A percentile compares a stretch with the other conserved stretches of the same genome.
These are phyloP conservation scores for Cystobasidium ongulense DNA, from an alignment of 768 basidiomycete genomes.

Conservation along the genomic window DNA sequence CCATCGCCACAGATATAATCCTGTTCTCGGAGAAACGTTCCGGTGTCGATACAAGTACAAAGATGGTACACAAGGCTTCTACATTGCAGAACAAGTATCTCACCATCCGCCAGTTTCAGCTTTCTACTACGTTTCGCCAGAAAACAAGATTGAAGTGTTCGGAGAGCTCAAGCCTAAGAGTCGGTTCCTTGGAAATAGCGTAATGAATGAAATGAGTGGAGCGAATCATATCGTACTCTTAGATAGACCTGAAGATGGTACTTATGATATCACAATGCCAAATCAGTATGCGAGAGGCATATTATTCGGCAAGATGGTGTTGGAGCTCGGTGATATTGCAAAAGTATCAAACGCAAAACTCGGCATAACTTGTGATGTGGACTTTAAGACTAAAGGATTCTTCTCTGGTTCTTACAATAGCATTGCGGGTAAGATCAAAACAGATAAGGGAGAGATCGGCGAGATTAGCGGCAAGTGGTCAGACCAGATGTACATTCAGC, in stretches of 20 bases:
- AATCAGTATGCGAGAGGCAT: conserved; percentile 58
- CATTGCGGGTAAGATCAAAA: conserved; percentile 69
- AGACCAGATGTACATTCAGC: conserved; percentile 75
- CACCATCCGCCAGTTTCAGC: conserved; percentile 74
- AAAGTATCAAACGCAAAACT: conserved; percentile 72
- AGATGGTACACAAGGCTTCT: conserved; percentile 86
- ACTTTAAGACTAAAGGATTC: conserved; percentile 99
- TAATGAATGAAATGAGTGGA: conserved; percentile 92
- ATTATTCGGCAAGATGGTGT: conserved; percentile 63
- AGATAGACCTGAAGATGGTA: conserved; percentile 47
- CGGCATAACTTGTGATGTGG: conserved; percentile 67
- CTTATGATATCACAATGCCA: conserved; percentile 88
- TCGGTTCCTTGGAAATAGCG: conserved; percentile 92
- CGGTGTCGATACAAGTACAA: conserved; percentile 87
- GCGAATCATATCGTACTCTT: conserved; percentile 37
- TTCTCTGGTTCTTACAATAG: conserved; percentile 91
- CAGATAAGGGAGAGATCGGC: conserved; percentile 59
- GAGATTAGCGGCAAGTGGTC: conserved; percentile 88
- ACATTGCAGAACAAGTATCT: conserved; percentile 94
- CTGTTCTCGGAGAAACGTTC: conserved; percentile 95
- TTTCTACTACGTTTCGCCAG: conserved; percentile 64
- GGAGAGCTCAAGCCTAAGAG: conserved; percentile 94
- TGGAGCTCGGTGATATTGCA: conserved; percentile 87
- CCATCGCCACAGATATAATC: conserved; percentile 66
- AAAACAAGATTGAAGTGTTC: conserved; percentile 72